Percentiles rank a stretch among this genome's conserved stretches.
phyloP scores from a whole-genome alignment of 1,284 basidiomycete genomes.

The Ceraceosorus bombacis region DNA sequence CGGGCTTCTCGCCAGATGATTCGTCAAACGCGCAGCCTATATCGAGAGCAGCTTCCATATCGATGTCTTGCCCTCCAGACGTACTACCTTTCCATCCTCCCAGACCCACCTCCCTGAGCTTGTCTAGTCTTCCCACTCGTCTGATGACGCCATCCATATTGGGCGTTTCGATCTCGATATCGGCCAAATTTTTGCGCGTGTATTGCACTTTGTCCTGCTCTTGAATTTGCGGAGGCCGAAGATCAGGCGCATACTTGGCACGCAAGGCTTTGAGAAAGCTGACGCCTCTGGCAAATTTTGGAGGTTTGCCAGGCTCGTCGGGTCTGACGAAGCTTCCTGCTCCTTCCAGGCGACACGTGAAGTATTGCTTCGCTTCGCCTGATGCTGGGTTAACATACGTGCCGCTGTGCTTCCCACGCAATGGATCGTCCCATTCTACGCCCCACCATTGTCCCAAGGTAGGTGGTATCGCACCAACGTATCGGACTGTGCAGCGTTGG shows the following conservation, averaged over 20 bases:
- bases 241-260: conserved; percentile 23
- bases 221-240: too few relatives aligned
- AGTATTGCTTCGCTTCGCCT: conserved; percentile 54
- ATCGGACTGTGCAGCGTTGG: conserved; percentile 58
- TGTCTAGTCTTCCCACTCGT: conserved; percentile 61
- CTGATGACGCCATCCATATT: conserved; percentile 67
- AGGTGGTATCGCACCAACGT: conserved; percentile 61
- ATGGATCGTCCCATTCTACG: conserved; percentile 84
- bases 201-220: conserved; percentile 55
- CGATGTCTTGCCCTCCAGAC: conserved; percentile 7
- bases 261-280: conserved; percentile 68
- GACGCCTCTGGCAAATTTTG: conserved; percentile 32
- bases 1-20: conserved; percentile 53
- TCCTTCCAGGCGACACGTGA: conserved; percentile 46
- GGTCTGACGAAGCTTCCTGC: conserved; percentile 36
- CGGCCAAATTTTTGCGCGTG: conserved; percentile 25
- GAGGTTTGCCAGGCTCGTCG: conserved; percentile 1
- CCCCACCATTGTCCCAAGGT: conserved; percentile 75
- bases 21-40: conserved; percentile 54
- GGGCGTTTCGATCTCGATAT: conserved; percentile 78
- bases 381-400: conserved; percentile 39
- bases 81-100: conserved; percentile 51
- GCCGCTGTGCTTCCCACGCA: conserved; percentile 79
- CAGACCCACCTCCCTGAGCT: conserved; percentile 68
- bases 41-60: conserved; percentile 7